These are phyloP conservation scores for Quercus suber DNA, from an alignment of 306 rosid species.

Conservation along the genomic window DNA sequence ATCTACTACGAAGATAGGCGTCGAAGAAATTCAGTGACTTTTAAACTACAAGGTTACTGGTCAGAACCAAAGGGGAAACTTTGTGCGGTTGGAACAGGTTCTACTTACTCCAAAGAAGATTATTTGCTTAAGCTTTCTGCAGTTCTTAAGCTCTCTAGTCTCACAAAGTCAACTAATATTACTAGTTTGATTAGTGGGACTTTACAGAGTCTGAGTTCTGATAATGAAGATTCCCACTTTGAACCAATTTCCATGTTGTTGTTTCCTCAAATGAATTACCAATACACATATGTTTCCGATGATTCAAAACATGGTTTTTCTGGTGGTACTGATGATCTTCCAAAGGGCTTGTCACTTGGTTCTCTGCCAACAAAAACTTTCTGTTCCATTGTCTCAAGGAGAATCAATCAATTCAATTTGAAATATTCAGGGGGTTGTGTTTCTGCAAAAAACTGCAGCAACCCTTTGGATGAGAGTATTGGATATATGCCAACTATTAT, in stretches of 20 bases:
- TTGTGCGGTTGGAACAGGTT: constrained; percentile 50
- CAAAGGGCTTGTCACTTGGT: constrained; percentile 16
- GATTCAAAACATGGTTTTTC: constrained; percentile 6
- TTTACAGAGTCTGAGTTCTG: constrained; percentile 46
- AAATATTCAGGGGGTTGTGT: constrained; percentile 38
- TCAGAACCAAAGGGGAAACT: constrained; percentile 44
- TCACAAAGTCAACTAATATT: constrained; percentile 27
- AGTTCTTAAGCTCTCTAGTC: constrained; percentile 47
- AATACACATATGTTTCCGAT: constrained; percentile 30
- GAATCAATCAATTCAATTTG: constrained; percentile 23
- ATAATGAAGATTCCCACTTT: constrained; percentile 23
- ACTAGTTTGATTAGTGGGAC: constrained; percentile 51
- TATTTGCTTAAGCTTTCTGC: constrained; percentile 4
- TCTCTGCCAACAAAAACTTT: constrained; percentile 9
- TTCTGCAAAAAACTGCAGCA: constrained; percentile 45
- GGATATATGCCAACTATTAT: constrained; percentile 29
- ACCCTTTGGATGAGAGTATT: constrained; percentile 31
- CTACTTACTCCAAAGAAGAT: constrained; percentile 21
- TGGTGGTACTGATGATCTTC: constrained; percentile 26
- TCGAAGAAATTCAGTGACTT: background rate
- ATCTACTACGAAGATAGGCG: background rate
- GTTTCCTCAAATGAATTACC: constrained; percentile 38
- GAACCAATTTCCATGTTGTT: constrained; percentile 42
- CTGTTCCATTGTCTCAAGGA: constrained; percentile 28
- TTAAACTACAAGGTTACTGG: constrained; percentile 53